Base-by-base conservation (phyloP, 305 asterid species). In the Fraxinus velutina region DNA sequence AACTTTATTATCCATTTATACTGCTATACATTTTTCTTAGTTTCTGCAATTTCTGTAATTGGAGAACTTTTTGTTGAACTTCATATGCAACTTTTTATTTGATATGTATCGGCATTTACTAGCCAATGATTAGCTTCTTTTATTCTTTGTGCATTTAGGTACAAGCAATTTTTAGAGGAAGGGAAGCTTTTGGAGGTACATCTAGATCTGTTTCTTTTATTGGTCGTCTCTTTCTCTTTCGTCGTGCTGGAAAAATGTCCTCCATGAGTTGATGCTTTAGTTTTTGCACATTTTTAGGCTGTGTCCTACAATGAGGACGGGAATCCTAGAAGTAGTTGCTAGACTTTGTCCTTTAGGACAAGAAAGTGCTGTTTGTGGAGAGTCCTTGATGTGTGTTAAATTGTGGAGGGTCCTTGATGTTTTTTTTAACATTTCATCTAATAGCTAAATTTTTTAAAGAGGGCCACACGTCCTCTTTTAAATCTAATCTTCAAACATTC, bases 141-240 rank as follows among this genome's bases (percentile, higher is more conserved):
- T 24, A 6, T 24, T 27, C 24, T 21, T 2, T 82, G 12, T 75
- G 66, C 66, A 75, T 83, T 75, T 77, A 96, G 99, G 94, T 96
- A 90, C 8, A 96, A 93, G 87, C 93, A 93, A 83, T 92, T 94
- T 86, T 81, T 93, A 57, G 93, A 89, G 72, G 94, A 96, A 81
- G 99, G 94, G 82, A 93, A 90, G 91, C 92, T 96, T 75, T 86
- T 93, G 89, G 98, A 96, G 99, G 99, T 96, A 84, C 42, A 52
- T 78, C 9, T 70, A 52, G 32, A 19, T 62, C 75, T 64, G 47
- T 30, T 77, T 79, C 60, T 57, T 47, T 78, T 44, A 34, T 80
- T 71, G 30, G 6, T 3, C 13, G 17, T 82, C 62, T 62, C 32
- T 5, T 13, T 47, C 73, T 81, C 27, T 30, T 55, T 52, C 32